Evolutionary conservation across 805 yeast species (phyloP).

Genomic region (Kuraishia piskuri): DNA sequence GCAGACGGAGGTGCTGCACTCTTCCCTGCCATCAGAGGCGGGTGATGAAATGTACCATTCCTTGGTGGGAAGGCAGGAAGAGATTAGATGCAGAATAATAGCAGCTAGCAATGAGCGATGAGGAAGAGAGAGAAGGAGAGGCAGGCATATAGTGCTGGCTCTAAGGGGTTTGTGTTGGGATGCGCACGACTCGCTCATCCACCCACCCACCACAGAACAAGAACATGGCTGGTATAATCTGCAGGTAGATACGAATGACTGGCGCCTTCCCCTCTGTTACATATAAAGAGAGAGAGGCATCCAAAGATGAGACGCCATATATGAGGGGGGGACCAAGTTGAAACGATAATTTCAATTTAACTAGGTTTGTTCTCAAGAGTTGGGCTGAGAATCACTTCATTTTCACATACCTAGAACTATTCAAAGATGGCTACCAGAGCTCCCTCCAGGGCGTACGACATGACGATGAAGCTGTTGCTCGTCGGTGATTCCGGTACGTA

Average conservation of each 20-base stretch:
- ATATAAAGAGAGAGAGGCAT: background rate
- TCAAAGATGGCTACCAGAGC: slow-evolving; percentile 48
- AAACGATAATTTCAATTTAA: background rate
- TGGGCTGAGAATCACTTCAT: background rate
- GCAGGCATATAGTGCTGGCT: too few relatives aligned
- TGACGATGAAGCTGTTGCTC: slow-evolving; percentile 83
- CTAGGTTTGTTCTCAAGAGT: background rate
- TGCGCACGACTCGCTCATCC: background rate
- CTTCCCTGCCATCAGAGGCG: too few relatives aligned
- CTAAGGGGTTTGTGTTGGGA: background rate
- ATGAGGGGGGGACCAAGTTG: background rate
- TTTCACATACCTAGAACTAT: background rate
- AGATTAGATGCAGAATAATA: too few relatives aligned
- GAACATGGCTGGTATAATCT: background rate
- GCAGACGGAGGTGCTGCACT: too few relatives aligned
- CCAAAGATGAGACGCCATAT: background rate
- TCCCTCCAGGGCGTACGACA: slow-evolving; percentile 71
- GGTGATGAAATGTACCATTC: too few relatives aligned
- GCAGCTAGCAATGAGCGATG: too few relatives aligned
- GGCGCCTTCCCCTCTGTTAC: background rate
- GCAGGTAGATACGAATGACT: background rate
- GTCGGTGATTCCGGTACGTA: slow-evolving; percentile 78
- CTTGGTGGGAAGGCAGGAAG: too few relatives aligned
- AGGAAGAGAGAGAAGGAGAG: too few relatives aligned
- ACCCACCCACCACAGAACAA: background rate